Evolutionary conservation across 2,329 filamentous ascomycete genomes (phyloP), one percentile per base, ranked within the genome.

Genomic region (Xenosphaeropsis pyriputrescens): DNA sequence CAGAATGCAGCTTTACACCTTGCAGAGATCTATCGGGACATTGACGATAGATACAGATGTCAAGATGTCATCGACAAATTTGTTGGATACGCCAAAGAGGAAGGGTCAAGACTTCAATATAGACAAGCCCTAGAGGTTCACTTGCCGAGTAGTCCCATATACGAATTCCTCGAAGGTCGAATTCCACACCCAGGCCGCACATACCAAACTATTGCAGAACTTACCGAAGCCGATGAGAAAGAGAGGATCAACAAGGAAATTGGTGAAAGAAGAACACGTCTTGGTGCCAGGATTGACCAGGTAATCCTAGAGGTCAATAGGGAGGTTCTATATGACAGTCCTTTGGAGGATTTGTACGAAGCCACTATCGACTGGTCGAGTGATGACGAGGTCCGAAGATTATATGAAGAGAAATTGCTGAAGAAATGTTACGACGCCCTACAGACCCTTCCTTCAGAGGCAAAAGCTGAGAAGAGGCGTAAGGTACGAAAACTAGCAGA

Each of bases 171-270:
- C 4, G 85, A 95, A 62, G 89, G 88, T 5, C 74, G 85, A 3
- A 64, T 96, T 3, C 82, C 80, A 2, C 75, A 82, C 46, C 88
- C 91, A 0, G 73, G 78, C 8, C 72, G 77, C 41, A 93, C 84
- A 0, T 94, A 93, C 56, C 79, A 78, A 48, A 79, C 73, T 26
- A 76, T 96, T 39, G 83, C 85, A 12, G 79, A 91, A 47, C 82
- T 93, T 15, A 69, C 84, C 3, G 91, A 96, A 53, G 64, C 73
- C 2, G 84, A 91, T 43, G 91, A 98, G 59, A 88, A 82, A 53
- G 81, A 89, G 53, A 79, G 75, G 22, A 89, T 95, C 56, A 94
- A 94, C 54, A 83, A 73, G 4, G 74, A 94, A 41, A 93, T 98
- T 47, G 85, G 80, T 22, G 86, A 94, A 58, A 75, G 91, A 32